Evolutionary conservation across 1,284 basidiomycete species (phyloP).

Genomic region (Microbotryum violaceum): DNA sequence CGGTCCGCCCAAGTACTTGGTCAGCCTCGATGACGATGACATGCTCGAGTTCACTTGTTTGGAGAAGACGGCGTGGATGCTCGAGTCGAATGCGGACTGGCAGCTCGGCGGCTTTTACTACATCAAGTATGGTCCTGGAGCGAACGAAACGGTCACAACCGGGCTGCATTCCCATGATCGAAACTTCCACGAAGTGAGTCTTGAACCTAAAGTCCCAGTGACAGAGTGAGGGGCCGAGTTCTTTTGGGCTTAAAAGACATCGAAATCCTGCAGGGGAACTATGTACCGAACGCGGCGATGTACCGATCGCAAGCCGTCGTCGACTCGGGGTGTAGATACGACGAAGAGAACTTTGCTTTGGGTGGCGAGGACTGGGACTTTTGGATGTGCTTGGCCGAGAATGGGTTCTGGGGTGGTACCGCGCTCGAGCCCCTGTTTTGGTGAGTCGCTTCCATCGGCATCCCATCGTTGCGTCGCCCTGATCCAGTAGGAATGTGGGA

Average conservation of each 20-base stretch:
- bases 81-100: conserved; percentile 28
- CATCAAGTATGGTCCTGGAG: conserved; percentile 26
- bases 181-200: conserved; percentile 14
- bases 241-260: not conserved
- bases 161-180: conserved; percentile 22
- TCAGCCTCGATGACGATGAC: conserved; percentile 32
- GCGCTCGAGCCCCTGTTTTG: conserved; percentile 29
- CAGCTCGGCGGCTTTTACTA: conserved; percentile 27
- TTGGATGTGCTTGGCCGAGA: conserved; percentile 32
- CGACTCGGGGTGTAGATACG: conserved; percentile 21
- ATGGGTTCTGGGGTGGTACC: conserved; percentile 29
- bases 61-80: conserved; percentile 33
- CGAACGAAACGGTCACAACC: conserved; percentile 30
- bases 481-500: not conserved
- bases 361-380: conserved; percentile 35
- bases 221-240: not conserved
- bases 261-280: conserved; percentile 16
- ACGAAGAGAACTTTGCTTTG: conserved; percentile 19
- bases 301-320: conserved; percentile 12
- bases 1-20: conserved; percentile 13
- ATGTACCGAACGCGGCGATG: conserved; percentile 30
- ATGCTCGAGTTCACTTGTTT: conserved; percentile 31
- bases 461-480: not conserved
- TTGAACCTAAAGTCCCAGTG: not conserved
- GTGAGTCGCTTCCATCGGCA: conserved; percentile 1